Evolutionary conservation across 208 protist genomes (phyloP).

Genomic region (Leishmania arabica): DNA sequence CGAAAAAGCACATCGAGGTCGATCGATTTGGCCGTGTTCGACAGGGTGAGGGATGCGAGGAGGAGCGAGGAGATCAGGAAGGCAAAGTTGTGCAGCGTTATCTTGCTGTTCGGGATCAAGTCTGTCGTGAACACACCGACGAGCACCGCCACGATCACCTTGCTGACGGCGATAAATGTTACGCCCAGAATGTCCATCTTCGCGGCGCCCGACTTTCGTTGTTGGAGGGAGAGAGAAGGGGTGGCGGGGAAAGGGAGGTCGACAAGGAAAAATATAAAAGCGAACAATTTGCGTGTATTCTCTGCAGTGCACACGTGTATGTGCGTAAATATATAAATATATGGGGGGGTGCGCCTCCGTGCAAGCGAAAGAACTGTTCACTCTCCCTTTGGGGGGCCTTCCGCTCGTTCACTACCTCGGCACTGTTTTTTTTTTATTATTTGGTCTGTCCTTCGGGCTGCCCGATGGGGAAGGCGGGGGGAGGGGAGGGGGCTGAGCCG

Average conservation of each 20-base stretch:
- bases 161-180: slow-evolving; percentile 67
- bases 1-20: slow-evolving; percentile 30
- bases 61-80: slow-evolving; percentile 69
- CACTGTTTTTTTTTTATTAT: neutral
- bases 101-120: slow-evolving; percentile 50
- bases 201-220: neutral
- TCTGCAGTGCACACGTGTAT: neutral
- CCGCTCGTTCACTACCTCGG: neutral
- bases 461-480: neutral
- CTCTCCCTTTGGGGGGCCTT: neutral
- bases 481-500: neutral
- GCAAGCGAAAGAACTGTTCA: neutral
- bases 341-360: neutral
- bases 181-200: slow-evolving; percentile 61
- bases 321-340: neutral
- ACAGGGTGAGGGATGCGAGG: slow-evolving; percentile 66
- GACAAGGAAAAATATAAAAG: neutral
- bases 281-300: neutral
- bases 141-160: slow-evolving; percentile 79
- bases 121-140: slow-evolving; percentile 57
- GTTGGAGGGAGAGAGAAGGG: neutral
- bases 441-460: neutral
- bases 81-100: slow-evolving; percentile 68
- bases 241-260: neutral
- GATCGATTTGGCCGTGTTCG: slow-evolving; percentile 52